Conservation (phyloP, 1,139 yeast species). For the Taphrina sp. region DNA sequence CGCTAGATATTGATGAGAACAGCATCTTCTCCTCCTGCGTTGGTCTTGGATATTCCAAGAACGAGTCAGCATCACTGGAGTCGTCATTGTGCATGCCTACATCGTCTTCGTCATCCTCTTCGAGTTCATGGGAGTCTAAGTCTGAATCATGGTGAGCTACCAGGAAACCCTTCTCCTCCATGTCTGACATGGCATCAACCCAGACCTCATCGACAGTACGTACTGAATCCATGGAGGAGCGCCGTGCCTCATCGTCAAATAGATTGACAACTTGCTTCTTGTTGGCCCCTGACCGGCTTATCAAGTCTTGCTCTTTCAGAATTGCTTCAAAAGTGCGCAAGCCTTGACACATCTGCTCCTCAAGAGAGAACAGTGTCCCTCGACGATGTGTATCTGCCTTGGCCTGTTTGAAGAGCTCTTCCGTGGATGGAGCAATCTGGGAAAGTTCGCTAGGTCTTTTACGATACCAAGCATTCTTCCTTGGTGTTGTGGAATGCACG, state of each 20-base stretch:
- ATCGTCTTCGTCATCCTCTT: background rate
- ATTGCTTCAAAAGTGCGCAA: slow-evolving; percentile 1
- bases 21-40: too few species aligned
- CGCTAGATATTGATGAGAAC: background rate
- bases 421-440: background rate
- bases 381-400: background rate
- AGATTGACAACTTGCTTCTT: background rate
- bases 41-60: background rate
- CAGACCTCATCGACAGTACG: slow-evolving; percentile 20
- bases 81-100: too few species aligned
- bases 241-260: background rate
- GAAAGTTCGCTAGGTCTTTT: slow-evolving; percentile 13
- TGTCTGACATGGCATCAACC: slow-evolving; percentile 15
- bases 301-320: background rate
- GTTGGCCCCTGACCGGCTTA: background rate
- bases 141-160: slow-evolving; percentile 28
- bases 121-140: background rate
- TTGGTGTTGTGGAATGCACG: background rate
- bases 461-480: slow-evolving; percentile 8
- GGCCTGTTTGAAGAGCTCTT: background rate
- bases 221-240: slow-evolving; percentile 15
- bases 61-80: slow-evolving; percentile 21
- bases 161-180: slow-evolving; percentile 11
- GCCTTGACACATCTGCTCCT: background rate
- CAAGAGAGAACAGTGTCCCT: slow-evolving; percentile 1